A percentile compares a stretch with the other conserved stretches of the same genome.
Conservation (phyloP, 2,329 filamentous ascomycete species). For the Alternaria brassicicola region DNA sequence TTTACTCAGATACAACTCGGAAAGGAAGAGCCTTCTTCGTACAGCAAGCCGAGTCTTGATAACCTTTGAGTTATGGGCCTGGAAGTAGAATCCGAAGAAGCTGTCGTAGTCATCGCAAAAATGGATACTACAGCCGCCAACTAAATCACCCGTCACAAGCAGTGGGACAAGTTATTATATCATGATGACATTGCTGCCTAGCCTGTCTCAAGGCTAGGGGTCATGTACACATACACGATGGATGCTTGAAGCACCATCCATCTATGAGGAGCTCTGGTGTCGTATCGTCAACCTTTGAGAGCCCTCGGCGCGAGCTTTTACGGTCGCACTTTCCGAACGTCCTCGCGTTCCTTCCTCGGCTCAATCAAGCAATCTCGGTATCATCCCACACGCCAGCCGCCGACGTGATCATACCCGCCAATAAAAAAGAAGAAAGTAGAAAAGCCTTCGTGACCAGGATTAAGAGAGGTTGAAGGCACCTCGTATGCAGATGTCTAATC, state of each 20-base stretch:
- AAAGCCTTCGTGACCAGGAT: constrained; percentile 35
- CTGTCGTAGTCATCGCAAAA: too few species aligned
- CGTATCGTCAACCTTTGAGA: constrained; percentile 38
- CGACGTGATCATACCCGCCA: constrained; percentile 35
- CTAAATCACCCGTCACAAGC: background rate
- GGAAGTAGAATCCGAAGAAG: too few species aligned
- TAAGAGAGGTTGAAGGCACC: constrained; percentile 36
- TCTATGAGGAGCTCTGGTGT: constrained; percentile 38
- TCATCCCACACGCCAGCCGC: constrained; percentile 25
- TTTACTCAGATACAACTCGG: too few species aligned
- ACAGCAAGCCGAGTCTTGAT: too few species aligned
- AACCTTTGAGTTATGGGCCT: too few species aligned
- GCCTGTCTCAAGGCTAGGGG: constrained; percentile 24
- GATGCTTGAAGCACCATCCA: constrained; percentile 25
- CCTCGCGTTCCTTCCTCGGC: constrained; percentile 16
- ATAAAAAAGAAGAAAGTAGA: constrained; percentile 26
- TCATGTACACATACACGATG: constrained; percentile 31
- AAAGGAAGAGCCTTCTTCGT: too few species aligned
- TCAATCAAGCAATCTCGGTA: constrained; percentile 31
- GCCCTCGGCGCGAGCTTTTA: constrained; percentile 39
- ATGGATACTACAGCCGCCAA: background rate
- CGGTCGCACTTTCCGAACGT: constrained; percentile 27
- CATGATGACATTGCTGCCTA: constrained; percentile 41
- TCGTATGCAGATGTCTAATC: constrained; percentile 43
- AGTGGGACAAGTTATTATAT: constrained; percentile 14